Evolutionary conservation across 176 grass and related monocot species (phyloP), one percentile per base, ranked within the genome.

Genomic region (Phragmites australis): DNA sequence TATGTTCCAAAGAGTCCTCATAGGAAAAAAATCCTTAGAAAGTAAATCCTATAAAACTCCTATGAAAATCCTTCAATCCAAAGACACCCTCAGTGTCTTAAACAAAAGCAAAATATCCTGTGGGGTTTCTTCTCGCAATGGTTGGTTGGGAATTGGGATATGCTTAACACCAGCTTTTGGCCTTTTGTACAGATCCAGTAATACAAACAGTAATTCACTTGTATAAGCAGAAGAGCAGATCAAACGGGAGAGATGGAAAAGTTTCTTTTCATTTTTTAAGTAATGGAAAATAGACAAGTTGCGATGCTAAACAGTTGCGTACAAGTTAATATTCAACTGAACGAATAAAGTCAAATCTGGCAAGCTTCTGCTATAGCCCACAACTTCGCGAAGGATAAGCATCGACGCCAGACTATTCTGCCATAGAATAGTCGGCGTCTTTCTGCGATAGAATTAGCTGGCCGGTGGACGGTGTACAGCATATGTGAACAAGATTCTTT

Each of bases 321-420:
- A 18, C 61, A 67, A 53, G 21, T 10, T 37, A 52, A 32, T 25
- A 26, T 8, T 52, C 73, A 72, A 51, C 66, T 1, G 14, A 37
- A 72, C 42, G 19, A 30, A 55, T 37, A 44, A 58, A 47, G 70
- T 56, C 87, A 65, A 66, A 81, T 10, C 1, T 16, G 65, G 57
- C 40, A 48, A 19, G 44, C 51, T 75, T 44, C 61, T 31, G 29
- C 77, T 14, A 9, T 22, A 49, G 54, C 82, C 70, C 70, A 89
- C 76, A 29, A 46, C 19, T 85, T 85, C 55, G 21, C 29, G 4
- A 46, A 37, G 45, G 64, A 57, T 71, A 84, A 80, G 76, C 62
- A 65, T 25, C 70, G 68, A 11, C 5, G 9, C 46, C 27, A 37
- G 80, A 56, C 80, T 30, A 65, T 56, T 55, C 65, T 8, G 61